Percentiles rank a stretch among this genome's conserved stretches.
phyloP scores from a whole-genome alignment of 768 basidiomycete genomes.

The Trametes sanguinea region DNA sequence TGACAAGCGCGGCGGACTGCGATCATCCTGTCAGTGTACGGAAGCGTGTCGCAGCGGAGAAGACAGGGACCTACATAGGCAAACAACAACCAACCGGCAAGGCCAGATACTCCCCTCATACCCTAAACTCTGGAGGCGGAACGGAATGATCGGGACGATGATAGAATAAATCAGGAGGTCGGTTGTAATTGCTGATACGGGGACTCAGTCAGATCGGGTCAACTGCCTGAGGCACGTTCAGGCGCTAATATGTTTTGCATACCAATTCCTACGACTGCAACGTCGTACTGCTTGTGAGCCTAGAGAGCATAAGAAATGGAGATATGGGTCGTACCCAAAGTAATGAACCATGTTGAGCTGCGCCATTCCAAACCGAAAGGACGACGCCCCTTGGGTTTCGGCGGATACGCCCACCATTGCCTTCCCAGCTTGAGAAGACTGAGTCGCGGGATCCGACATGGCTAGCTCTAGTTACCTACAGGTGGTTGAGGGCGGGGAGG shows the following conservation, averaged over 20 bases:
- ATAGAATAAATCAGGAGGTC: constrained; percentile 42
- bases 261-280: constrained; percentile 34
- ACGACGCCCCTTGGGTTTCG: neutral
- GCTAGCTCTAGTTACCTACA: too few species aligned
- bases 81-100: constrained; percentile 43
- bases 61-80: constrained; percentile 35
- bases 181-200: constrained; percentile 32
- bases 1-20: constrained; percentile 36
- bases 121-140: constrained; percentile 38
- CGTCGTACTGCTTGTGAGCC: neutral
- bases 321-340: constrained; percentile 28
- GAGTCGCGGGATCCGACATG: too few species aligned
- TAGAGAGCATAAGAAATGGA: neutral
- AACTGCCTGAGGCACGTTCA: neutral
- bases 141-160: constrained; percentile 43
- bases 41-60: neutral
- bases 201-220: neutral
- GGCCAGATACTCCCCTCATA: constrained; percentile 36
- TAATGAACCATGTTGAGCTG: constrained; percentile 38
- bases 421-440: neutral
- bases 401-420: neutral
- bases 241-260: neutral
- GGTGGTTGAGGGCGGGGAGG: too few species aligned
- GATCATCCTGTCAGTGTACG: neutral
- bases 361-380: constrained; percentile 39